Percentiles rank a stretch among this genome's conserved stretches.
phyloP scores from a whole-genome alignment of 192 early-diverging fungal genomes.

The Martensiomyces pterosporus region DNA sequence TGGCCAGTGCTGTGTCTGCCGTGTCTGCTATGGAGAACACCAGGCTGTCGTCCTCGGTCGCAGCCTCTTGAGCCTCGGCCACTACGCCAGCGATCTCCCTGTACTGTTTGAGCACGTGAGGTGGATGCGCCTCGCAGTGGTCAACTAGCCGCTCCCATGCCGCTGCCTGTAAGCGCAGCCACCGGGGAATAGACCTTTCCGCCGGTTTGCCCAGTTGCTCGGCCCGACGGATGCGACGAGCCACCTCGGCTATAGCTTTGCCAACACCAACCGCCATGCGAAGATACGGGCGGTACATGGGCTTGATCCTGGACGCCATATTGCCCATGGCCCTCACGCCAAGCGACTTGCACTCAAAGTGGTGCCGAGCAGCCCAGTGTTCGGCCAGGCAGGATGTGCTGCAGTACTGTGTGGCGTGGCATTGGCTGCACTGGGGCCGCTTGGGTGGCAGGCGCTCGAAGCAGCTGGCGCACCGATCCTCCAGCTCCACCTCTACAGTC shows the following conservation, averaged over 20 bases:
- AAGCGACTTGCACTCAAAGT: slow-evolving; percentile 18
- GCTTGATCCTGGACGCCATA: slow-evolving; percentile 18
- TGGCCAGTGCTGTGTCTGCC: too few relatives aligned
- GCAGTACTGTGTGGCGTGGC: slow-evolving; percentile 31
- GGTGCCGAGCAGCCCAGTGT: slow-evolving; percentile 33
- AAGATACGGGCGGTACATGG: slow-evolving; percentile 16
- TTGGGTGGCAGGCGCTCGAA: slow-evolving; percentile 21
- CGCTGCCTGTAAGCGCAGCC: slow-evolving; percentile 23
- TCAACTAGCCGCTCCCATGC: slow-evolving; percentile 31
- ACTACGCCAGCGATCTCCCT: slow-evolving; percentile 23
- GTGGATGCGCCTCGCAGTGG: slow-evolving; percentile 27
- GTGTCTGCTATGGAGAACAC: too few relatives aligned
- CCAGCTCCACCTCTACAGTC: background rate
- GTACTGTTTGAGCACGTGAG: slow-evolving; percentile 30
- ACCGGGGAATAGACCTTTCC: slow-evolving; percentile 1
- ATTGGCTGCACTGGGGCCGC: slow-evolving; percentile 39
- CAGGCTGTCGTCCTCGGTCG: background rate
- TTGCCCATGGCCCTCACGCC: background rate
- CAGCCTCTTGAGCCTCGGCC: background rate
- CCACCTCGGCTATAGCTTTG: background rate
- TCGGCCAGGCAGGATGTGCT: slow-evolving; percentile 11
- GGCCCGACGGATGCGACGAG: too few relatives aligned
- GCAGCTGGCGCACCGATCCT: slow-evolving; percentile 23
- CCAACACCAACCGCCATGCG: slow-evolving; percentile 31
- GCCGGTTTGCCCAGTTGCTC: background rate